Base-by-base conservation (phyloP, 1,284 basidiomycete genomes). In the Cutaneotrichosporon sp. region DNA sequence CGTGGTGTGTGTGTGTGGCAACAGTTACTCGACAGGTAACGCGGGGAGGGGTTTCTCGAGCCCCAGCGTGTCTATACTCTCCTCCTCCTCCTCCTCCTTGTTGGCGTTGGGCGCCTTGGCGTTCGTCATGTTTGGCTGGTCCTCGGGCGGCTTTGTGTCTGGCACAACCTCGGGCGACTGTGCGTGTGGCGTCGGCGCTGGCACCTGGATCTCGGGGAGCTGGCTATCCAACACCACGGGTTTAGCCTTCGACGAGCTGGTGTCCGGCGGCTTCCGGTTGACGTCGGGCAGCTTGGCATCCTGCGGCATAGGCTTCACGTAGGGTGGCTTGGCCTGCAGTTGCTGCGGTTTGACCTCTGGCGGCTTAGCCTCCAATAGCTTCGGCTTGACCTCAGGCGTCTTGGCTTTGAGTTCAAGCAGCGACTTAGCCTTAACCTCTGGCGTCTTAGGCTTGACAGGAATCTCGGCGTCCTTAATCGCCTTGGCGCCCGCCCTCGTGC, bases 31-130 rank as follows among this genome's bases (percentile, higher is more conserved):
- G 2, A 57, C 52, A 6, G 69, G 69, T 11, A 70, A 40, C 9
- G 66, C 63, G 1, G 69, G 69, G 5, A 71, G 50, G 22, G 69
- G 69, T 31, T 71, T 71, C 11, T 69, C 69, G 8, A 60, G 18
- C 47, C 36, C 55, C 21, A 32, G 31, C 34, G 31, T 3, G 8
- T 10, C 51, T 34, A 14, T 31, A 31, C 18, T 53, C 30, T 18
- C 30, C 51, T n/a, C 18, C 8, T 18, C 30, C 51, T n/a, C 18
- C 8, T n/a, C 10, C 51, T 53, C 16, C 16, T 18, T 31, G 22
- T 51, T 10, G 6, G 10, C 21, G n/a, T 51, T 51, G 10, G 34
- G 34, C 11, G 40, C 6, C 42, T 18, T 46, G 49, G 11, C 26
- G 5, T 51, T 14, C 30, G 16, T 18, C 13, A 52, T 31, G 30